Base-by-base conservation (phyloP, 768 basidiomycete species). In the Kwoniella europaea region DNA sequence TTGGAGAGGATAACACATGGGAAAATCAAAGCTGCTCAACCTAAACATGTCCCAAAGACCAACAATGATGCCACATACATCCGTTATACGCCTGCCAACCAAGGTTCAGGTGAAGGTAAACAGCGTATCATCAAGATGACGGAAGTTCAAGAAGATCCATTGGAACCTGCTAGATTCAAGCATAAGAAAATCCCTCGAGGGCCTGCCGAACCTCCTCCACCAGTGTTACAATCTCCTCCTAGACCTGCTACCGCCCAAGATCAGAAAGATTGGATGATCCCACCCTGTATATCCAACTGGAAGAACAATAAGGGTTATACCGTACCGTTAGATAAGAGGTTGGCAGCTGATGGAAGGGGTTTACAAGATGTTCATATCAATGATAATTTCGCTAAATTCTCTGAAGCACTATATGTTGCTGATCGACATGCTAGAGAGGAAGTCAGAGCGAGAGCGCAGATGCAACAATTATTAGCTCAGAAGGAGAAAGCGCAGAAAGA, bases 271-370 rank as follows among this genome's bases (percentile, higher is more conserved):
- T 98, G 97, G 97, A 97, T 98, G 94, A 98, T 99, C 68, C 97
- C 97, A 18, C 97, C 97, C 18, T 98, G 96, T 83, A 98, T 99
- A 71, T 96, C 93, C 29, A 99, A 99, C 85, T 99, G 97, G 97
- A 99, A 99, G 86, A 99, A 99, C 87, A 98, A 98, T 89, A 99
- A 98, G 85, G 97, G 97, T 88, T 99, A 95, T 83, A 98, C 97
- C 1, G 98, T 98, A 79, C 96, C 97, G 46, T 87, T 98, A 43
- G 97, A 98, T 82, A 98, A 99, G 86, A 92, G 96, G 73, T 86
- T 99, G 64, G 97, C 97, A 50, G 96, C 97, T 3, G 97, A 98
- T 83, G 96, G 96, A n/a, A 88, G 96, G 76, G 97, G 97, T 69
- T 87, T 99, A 43, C 97, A 99, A 84, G 97, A 99, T 82, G 96